Evolutionary conservation across 2,329 filamentous ascomycete genomes (phyloP).

Genomic region (Talaromyces rugulosus): DNA sequence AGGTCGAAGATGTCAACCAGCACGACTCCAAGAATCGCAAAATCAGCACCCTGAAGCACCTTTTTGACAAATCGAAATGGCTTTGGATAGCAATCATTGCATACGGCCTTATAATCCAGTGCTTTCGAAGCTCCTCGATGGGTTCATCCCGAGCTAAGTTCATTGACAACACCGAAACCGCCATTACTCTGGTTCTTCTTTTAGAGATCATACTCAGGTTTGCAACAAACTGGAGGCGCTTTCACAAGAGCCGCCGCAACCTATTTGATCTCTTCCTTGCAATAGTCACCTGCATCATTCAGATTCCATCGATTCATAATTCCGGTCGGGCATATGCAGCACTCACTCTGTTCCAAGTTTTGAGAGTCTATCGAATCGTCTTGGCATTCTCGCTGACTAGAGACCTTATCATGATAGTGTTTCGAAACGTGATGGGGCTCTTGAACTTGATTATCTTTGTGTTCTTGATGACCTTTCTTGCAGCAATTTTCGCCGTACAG

Average conservation of each 20-base stretch:
- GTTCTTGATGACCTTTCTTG: constrained; percentile 89
- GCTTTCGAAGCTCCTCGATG: constrained; percentile 74
- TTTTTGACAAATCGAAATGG: constrained; percentile 69
- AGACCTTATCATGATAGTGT: constrained; percentile 77
- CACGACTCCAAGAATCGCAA: constrained; percentile 30
- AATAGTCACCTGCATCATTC: constrained; percentile 76
- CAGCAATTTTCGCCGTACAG: constrained; percentile 88
- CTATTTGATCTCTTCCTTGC: constrained; percentile 76
- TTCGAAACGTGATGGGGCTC: constrained; percentile 89
- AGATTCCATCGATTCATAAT: constrained; percentile 73
- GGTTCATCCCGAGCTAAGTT: constrained; percentile 55
- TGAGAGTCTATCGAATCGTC: constrained; percentile 88
- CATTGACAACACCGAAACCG: constrained; percentile 68
- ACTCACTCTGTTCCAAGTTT: constrained; percentile 87
- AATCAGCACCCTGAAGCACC: constrained; percentile 55
- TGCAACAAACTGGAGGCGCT: constrained; percentile 71
- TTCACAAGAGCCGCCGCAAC: constrained; percentile 70
- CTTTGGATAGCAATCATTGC: constrained; percentile 79
- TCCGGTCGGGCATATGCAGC: constrained; percentile 74
- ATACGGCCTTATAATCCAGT: constrained; percentile 74
- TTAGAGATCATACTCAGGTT: constrained; percentile 80
- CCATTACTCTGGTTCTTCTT: constrained; percentile 73
- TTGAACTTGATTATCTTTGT: constrained; percentile 94
- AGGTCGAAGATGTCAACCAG: constrained; percentile 49
- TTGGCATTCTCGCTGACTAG: constrained; percentile 82